Base-by-base conservation (phyloP, 1,139 yeast species). In the Yarrowia galli region DNA sequence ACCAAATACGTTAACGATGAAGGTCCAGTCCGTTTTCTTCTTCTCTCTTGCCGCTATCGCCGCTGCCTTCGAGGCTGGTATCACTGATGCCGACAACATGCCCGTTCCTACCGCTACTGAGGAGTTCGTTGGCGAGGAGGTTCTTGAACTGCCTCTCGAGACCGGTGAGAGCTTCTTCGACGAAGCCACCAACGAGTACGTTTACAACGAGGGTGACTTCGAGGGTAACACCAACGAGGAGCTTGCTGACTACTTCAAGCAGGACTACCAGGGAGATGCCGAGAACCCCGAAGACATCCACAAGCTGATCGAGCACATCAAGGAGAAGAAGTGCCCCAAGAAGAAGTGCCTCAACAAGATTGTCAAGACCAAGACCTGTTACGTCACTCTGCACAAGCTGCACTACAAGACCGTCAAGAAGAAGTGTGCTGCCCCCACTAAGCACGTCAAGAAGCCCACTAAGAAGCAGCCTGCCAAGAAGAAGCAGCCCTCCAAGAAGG, bases 271-370 rank as follows among this genome's bases (percentile, higher is more conserved):
- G 35, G 61, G 61, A 12, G 61, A 54, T 22, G 35, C 61, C 36
- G 61, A 54, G 46, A 23, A 38, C 36, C 61, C 61, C 48, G 46
- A 54, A 38, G 61, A 54, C 20, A 54, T 54, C 46, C 38, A 18
- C 46, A 54, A 54, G 48, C 46, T 54, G 13, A 54, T 54, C 6
- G 46, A 54, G 45, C 61, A 54, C 35, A 54, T 54, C 61, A 54
- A 54, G 61, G 48, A 54, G 61, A 54, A 54, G 36, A 54, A 54
- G 61, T 54, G 61, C 15, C 61, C 61, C 61, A 38, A 54, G 61
- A 54, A 54, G 61, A 54, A 54, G 48, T 54, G 61, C 7, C 46
- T 54, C 18, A 38, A 54, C 46, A 38, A 40, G 48, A 38, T 54
- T 23, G 61, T 54, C 48, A 40, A 38, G 46, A 54, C 61, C 48